Evolutionary conservation across 164 flowering plant genomes (phyloP).

Genomic region (Saururus chinensis): DNA sequence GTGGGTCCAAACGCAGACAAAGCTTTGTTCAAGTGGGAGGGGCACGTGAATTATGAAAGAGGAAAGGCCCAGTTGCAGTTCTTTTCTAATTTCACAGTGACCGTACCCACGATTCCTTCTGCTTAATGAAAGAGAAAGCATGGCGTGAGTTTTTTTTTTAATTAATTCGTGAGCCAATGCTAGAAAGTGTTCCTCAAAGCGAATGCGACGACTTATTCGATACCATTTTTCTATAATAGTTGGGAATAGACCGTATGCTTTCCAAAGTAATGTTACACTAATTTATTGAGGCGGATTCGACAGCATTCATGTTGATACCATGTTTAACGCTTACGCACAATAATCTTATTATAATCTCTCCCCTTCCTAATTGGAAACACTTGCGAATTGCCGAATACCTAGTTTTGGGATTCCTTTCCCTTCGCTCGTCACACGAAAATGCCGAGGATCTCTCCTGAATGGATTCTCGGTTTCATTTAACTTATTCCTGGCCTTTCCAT

Average conservation of each 20-base stretch:
- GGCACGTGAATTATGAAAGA: background rate
- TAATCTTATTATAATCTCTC: background rate
- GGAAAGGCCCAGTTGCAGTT: background rate
- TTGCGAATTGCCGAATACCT: background rate
- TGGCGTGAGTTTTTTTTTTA: no score
- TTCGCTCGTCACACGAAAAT: background rate
- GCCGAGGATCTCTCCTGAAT: background rate
- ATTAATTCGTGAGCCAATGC: background rate
- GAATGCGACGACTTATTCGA: background rate
- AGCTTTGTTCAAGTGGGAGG: background rate
- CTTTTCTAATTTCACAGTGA: background rate
- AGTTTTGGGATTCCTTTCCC: background rate
- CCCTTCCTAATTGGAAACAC: background rate
- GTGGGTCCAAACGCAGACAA: background rate
- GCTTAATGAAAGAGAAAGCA: background rate
- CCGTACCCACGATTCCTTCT: background rate
- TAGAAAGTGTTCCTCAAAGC: background rate
- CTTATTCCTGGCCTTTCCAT: no score
- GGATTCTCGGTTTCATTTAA: background rate
- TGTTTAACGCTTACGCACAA: background rate
- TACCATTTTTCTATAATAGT: background rate
- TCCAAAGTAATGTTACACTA: background rate
- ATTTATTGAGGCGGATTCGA: background rate
- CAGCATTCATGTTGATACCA: background rate
- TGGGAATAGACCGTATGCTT: background rate